Evolutionary conservation across 208 protist species (phyloP), one percentile per base, ranked within the genome.

Genomic region (Crithidia expoeki): DNA sequence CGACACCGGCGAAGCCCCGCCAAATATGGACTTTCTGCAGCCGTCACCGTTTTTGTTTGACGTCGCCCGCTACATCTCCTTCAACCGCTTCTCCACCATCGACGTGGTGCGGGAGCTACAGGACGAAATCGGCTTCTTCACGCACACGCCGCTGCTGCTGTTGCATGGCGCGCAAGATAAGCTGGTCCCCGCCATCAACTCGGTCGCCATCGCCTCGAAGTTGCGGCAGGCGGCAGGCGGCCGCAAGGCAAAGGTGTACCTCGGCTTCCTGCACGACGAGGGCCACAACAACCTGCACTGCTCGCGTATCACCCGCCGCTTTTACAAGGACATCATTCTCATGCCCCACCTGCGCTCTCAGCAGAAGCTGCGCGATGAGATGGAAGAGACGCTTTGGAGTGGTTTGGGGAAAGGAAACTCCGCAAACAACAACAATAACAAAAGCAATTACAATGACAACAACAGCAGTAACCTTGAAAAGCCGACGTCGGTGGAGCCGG

Each of bases 321-420:
- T 85, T 62, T 81, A 81, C 72, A 85, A 76, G 60, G 75, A 80
- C 52, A 36, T 79, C n/a, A 81, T 82, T 36, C 58, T 85, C 44
- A 1, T 76, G 32, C 80, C 75, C 0, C 80, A 85, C 65, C 49
- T 81, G 42, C 66, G 65, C 7, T 49, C 68, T 0, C 72, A 85
- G 42, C 47, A 62, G 51, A 36, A 55, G 33, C 65, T 73, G 33
- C 68, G 57, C 38, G 38, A 56, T 0, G 47, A 67, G 42, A 32
- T 81, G 44, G 55, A 62, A 53, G 68, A 58, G 56, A 64, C 72
- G 38, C 49, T 70, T 61, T 44, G 57, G 17, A 38, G 68, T 25
- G 58, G 63, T 14, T 51, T 53, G 14, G 46, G 44, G 5, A n/a
- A 10, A 32, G n/a, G 44, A 47, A 67, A 16, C 14, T 3, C 42